Conservation (phyloP, 345 rosid genomes). For the Salix viminalis region DNA sequence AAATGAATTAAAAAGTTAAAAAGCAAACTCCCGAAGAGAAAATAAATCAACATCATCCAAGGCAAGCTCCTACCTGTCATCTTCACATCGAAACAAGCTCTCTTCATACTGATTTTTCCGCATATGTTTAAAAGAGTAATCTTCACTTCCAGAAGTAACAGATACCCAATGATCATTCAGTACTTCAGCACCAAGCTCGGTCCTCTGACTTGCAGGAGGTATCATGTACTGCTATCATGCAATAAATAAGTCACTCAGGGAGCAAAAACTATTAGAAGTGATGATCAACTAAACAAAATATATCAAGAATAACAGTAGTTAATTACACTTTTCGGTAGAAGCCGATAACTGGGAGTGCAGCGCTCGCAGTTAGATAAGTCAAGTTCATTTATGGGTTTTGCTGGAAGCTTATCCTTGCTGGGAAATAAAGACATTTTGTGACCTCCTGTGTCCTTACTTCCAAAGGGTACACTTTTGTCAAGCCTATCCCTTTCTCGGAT, state of each 20-base stretch:
- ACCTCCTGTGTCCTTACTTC: constrained; percentile 51
- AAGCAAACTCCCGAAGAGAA: neutral
- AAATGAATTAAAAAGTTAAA: neutral
- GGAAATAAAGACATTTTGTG: constrained; percentile 50
- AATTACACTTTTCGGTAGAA: constrained; percentile 82
- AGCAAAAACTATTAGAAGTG: constrained; percentile 14
- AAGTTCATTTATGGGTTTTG: constrained; percentile 88
- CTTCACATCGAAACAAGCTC: constrained; percentile 91
- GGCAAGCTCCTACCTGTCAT: constrained; percentile 70
- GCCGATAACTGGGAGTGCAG: constrained; percentile 97
- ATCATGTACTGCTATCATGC: constrained; percentile 67
- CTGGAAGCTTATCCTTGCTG: constrained; percentile 69
- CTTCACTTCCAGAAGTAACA: constrained; percentile 98
- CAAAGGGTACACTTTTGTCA: constrained; percentile 48
- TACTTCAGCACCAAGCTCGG: constrained; percentile 74
- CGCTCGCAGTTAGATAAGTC: constrained; percentile 93
- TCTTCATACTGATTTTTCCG: constrained; percentile 98
- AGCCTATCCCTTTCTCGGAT: constrained; percentile 70
- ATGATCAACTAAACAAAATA: constrained; percentile 1
- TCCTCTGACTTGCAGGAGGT: constrained; percentile 77
- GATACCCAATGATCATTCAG: constrained; percentile 98
- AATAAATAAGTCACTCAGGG: constrained; percentile 20
- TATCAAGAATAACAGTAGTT: neutral
- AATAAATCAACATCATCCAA: neutral
- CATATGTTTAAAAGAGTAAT: constrained; percentile 98